Base-by-base conservation (phyloP, 106 monocot genomes). In the Acanthochlamys bracteata region DNA sequence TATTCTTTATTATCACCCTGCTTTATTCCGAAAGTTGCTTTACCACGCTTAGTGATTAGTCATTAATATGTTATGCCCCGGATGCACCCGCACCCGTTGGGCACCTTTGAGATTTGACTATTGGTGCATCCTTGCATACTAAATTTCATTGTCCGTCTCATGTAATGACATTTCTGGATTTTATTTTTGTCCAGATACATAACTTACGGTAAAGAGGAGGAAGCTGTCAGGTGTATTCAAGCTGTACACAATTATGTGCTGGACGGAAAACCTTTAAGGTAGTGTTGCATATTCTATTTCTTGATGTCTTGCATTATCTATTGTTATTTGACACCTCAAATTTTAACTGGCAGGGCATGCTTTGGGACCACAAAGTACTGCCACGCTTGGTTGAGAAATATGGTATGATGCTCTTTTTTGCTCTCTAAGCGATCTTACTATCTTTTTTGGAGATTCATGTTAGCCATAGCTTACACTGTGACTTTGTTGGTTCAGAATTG, bases 211-310 rank as follows among this genome's bases (percentile, higher is more conserved):
- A 90, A 75, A 70, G 95, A 96, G 73, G 95, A 90, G 21, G 95
- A 96, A 68, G 95, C 95, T 33, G 66, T 90, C 68, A 67, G 86
- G 67, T 94, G 94, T 80, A 94, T 94, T 69, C 89, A 88, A 71
- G 76, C 77, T 71, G 87, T 88, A 16, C 87, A 88, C 55, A 88
- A 88, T 57, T 88, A 77, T 80, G 60, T 77, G 7, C 72, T 88
- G 66, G 86, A 79, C 20, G 67, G 83, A 59, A 90, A 88, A 88
- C 69, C 84, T 11, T 76, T 96, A 65, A 86, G 87, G 95, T 96
- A 82, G 57, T 54, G n/a, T 8, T 74, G 20, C 51, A 12, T 7
- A 14, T 2, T 62, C 14, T 20, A 42, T 59, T 10, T 59, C 61
- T 19, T n/a, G n/a, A 2, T 61, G 0, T 33, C 19, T 61, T 41